These are phyloP conservation scores for Ustilago xerochloae DNA, from an alignment of 1,284 basidiomycete genomes.

Conservation along the genomic window DNA sequence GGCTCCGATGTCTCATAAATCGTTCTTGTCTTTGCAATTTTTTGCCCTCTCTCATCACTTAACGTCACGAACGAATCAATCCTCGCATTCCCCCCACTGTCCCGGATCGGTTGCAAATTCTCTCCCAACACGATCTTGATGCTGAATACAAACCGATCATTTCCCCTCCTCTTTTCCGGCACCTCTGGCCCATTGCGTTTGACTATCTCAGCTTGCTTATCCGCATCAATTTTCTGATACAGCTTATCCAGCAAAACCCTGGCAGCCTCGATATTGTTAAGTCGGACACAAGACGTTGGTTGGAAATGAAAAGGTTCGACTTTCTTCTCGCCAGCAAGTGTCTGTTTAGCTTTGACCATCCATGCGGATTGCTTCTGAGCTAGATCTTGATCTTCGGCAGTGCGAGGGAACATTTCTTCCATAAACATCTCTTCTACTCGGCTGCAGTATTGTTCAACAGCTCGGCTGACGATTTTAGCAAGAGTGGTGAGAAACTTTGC, in stretches of 20 bases:
- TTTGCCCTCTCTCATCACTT: conserved; percentile 88
- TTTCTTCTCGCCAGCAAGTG: conserved; percentile 85
- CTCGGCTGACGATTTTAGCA: conserved; percentile 86
- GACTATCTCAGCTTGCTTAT: conserved; percentile 80
- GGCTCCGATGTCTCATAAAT: conserved; percentile 91
- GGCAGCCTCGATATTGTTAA: conserved; percentile 96
- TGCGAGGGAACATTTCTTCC: conserved; percentile 89
- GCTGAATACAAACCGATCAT: conserved; percentile 80
- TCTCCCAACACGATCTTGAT: conserved; percentile 83
- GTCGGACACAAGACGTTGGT: conserved; percentile 87
- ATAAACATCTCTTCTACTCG: conserved; percentile 89
- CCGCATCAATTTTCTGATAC: conserved; percentile 90
- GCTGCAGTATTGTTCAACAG: conserved; percentile 90
- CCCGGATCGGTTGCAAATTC: conserved; percentile 56
- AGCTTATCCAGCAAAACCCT: conserved; percentile 89
- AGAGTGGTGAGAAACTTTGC: conserved; percentile 85
- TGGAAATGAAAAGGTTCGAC: conserved; percentile 93
- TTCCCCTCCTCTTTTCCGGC: conserved; percentile 60
- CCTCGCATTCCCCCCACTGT: conserved; percentile 40
- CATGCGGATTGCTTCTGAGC: conserved; percentile 79
- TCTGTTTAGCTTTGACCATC: conserved; percentile 89
- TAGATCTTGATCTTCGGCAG: conserved; percentile 69
- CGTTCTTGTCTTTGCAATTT: conserved; percentile 92
- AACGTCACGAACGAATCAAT: conserved; percentile 91
- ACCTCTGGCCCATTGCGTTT: conserved; percentile 70